A percentile compares a stretch with the other conserved stretches of the same genome.
phyloP scores from a whole-genome alignment of 768 basidiomycete species.

The Kwoniella sp. region DNA sequence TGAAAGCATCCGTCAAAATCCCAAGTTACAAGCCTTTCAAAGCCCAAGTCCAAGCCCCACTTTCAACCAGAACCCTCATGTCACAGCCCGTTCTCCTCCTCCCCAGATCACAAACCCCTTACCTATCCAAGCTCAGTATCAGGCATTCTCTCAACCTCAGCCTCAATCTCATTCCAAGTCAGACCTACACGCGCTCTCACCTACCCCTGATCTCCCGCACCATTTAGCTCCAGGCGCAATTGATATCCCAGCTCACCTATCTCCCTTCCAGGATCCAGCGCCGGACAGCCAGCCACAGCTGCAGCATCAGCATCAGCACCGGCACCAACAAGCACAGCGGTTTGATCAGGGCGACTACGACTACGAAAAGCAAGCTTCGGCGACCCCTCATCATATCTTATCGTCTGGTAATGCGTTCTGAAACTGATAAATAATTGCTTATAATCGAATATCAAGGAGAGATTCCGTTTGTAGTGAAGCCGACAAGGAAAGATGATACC shows the following conservation, averaged over 20 bases:
- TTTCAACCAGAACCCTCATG: background rate
- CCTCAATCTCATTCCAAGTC: background rate
- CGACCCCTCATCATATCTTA: background rate
- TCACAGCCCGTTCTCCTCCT: conserved; percentile 1
- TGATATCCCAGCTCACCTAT: background rate
- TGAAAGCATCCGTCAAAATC: background rate
- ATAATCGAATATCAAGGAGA: background rate
- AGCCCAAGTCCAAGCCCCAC: conserved; percentile 2
- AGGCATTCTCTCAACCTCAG: conserved; percentile 4
- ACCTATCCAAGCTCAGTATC: background rate
- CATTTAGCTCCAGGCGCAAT: conserved; percentile 2
- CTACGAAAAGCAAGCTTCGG: background rate
- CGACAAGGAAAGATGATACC: background rate
- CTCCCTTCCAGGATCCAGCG: background rate
- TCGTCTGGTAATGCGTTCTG: background rate
- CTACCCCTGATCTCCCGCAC: background rate
- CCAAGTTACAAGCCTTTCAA: background rate
- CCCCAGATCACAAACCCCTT: background rate
- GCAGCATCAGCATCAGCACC: background rate
- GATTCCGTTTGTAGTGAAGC: background rate
- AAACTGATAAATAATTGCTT: background rate
- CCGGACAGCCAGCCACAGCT: background rate
- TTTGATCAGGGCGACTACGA: background rate
- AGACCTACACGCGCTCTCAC: background rate
- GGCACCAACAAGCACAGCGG: background rate